Percentiles rank a stretch among this genome's conserved stretches.
phyloP scores from a whole-genome alignment of 2,329 filamentous ascomycete species.

The Sclerotinia borealis region DNA sequence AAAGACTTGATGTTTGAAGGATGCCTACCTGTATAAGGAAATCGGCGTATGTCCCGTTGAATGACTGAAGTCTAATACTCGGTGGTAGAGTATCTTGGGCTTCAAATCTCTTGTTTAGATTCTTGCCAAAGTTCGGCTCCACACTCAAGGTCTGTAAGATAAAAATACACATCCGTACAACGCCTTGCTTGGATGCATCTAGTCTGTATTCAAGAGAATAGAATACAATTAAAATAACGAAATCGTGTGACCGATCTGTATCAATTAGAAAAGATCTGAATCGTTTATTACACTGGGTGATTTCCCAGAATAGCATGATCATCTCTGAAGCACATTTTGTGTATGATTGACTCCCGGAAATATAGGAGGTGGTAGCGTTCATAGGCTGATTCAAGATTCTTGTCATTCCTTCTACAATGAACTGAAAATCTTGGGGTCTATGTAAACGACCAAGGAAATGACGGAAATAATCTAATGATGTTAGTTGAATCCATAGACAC shows the following conservation, averaged over 20 bases:
- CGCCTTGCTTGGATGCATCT: conserved; percentile 80
- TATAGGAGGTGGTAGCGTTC: conserved; percentile 80
- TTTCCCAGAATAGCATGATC: conserved; percentile 96
- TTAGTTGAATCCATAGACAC: conserved; percentile 10
- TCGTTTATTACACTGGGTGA: conserved; percentile 93
- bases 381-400: conserved; percentile 88
- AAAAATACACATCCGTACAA: conserved; percentile 97
- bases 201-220: conserved; percentile 87
- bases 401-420: conserved; percentile 90
- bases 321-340: conserved; percentile 90
- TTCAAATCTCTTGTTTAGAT: conserved; percentile 82
- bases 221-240: conserved; percentile 82
- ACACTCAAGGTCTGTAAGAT: conserved; percentile 91
- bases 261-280: conserved; percentile 97
- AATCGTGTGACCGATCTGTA: conserved; percentile 87
- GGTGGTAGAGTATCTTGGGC: conserved; percentile 81
- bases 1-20: background rate
- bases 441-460: conserved; percentile 78
- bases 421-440: conserved; percentile 94
- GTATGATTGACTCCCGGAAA: conserved; percentile 73
- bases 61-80: conserved; percentile 75
- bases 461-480: conserved; percentile 65
- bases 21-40: conserved; percentile 79
- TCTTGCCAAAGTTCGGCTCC: conserved; percentile 82
- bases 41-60: conserved; percentile 86